phyloP scores from a whole-genome alignment of 305 asterid species.

The Solanum hybrid region DNA sequence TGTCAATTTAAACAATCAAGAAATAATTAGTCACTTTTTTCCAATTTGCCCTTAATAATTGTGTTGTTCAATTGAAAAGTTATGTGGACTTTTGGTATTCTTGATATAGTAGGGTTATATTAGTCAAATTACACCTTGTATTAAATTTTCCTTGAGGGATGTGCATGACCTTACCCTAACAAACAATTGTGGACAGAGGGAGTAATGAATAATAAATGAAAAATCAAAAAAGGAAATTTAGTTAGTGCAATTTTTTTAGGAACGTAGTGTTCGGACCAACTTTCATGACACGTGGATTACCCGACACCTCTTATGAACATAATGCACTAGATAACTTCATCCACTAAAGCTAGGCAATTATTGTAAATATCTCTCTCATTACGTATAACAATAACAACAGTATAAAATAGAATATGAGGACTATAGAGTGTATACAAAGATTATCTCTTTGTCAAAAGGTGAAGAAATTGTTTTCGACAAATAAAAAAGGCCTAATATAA shows the following conservation, averaged over 20 bases:
- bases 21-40: too few species aligned
- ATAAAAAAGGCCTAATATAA: background rate
- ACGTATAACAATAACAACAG: background rate
- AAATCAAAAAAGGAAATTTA: background rate
- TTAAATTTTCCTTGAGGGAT: too few species aligned
- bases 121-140: too few species aligned
- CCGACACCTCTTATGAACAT: fast-evolving
- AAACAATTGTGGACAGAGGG: too few species aligned
- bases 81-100: too few species aligned
- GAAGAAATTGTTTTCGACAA: background rate
- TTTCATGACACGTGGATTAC: background rate
- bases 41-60: too few species aligned
- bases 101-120: too few species aligned
- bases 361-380: background rate
- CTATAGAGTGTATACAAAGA: background rate
- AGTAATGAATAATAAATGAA: background rate
- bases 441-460: background rate
- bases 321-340: fast-evolving
- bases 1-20: too few species aligned
- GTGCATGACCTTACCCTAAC: too few species aligned
- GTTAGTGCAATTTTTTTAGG: background rate
- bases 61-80: too few species aligned
- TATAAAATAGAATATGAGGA: background rate
- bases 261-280: fast-evolving
- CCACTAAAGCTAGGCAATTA: fast-evolving